Evolutionary conservation across 2,329 filamentous ascomycete genomes (phyloP).

Genomic region (Curvularia sp.): DNA sequence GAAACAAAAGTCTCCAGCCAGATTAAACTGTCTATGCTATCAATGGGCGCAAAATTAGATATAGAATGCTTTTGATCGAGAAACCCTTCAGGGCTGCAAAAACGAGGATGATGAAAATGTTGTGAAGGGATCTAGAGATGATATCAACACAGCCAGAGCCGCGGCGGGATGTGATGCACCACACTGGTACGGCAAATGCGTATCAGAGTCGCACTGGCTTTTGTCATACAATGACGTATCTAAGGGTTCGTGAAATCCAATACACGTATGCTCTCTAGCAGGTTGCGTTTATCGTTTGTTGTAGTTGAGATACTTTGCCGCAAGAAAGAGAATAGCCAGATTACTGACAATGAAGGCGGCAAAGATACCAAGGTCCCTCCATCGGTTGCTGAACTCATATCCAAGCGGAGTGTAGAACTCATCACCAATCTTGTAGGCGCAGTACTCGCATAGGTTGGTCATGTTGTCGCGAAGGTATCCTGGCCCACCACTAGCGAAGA

Average conservation of each 20-base stretch:
- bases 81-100: not conserved
- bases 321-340: slow-evolving; percentile 68
- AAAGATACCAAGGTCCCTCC: slow-evolving; percentile 84
- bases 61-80: not conserved
- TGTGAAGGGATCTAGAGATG: not conserved
- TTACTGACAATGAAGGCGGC: slow-evolving; percentile 79
- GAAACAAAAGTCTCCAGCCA: not conserved
- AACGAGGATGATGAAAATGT: not conserved
- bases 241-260: not conserved
- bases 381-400: slow-evolving; percentile 72
- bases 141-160: not conserved
- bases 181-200: not conserved
- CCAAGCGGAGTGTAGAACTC: slow-evolving; percentile 76
- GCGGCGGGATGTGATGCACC: not conserved
- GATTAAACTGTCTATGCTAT: not conserved
- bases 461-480: slow-evolving; percentile 75
- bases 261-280: not conserved
- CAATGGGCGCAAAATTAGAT: not conserved
- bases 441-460: slow-evolving; percentile 77
- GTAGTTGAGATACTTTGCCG: slow-evolving; percentile 60
- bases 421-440: slow-evolving; percentile 79
- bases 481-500: slow-evolving; percentile 71
- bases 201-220: not conserved
- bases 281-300: slow-evolving; percentile 44
- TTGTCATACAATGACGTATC: not conserved